These are phyloP conservation scores for Periconia sp. DNA, from an alignment of 2,329 filamentous ascomycete genomes.

Conservation along the genomic window DNA sequence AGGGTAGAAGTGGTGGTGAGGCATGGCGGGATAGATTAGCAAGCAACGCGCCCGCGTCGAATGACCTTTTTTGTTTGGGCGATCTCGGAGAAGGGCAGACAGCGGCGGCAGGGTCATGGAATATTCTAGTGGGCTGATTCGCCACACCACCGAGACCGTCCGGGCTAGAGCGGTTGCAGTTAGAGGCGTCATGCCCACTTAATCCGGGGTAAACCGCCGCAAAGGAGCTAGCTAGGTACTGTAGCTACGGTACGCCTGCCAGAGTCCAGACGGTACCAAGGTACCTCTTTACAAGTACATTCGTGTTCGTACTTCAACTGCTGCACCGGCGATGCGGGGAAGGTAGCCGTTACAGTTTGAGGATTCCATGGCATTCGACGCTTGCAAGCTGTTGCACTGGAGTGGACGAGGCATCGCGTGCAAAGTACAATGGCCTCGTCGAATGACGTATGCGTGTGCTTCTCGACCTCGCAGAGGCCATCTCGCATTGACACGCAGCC, in stretches of 20 bases:
- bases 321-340: not conserved
- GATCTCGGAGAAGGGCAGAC: slow-evolving; percentile 27
- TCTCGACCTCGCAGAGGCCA: slow-evolving; percentile 1
- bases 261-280: not conserved
- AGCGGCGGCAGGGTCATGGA: not conserved
- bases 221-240: not conserved
- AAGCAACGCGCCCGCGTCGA: slow-evolving; percentile 16
- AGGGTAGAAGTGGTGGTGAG: not conserved
- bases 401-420: too few relatives aligned
- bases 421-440: not conserved
- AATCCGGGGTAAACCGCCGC: not conserved
- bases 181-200: not conserved
- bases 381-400: not conserved
- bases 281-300: too few relatives aligned
- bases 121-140: not conserved
- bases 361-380: not conserved
- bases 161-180: not conserved
- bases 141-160: not conserved
- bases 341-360: too few relatives aligned
- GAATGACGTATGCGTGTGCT: not conserved
- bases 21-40: slow-evolving; percentile 11
- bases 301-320: too few relatives aligned
- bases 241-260: not conserved
- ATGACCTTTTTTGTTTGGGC: slow-evolving; percentile 28
- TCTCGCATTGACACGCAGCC: slow-evolving; percentile 11